Conservation (phyloP, 2,329 filamentous ascomycete species). For the Aspergillus quadrilineatus region DNA sequence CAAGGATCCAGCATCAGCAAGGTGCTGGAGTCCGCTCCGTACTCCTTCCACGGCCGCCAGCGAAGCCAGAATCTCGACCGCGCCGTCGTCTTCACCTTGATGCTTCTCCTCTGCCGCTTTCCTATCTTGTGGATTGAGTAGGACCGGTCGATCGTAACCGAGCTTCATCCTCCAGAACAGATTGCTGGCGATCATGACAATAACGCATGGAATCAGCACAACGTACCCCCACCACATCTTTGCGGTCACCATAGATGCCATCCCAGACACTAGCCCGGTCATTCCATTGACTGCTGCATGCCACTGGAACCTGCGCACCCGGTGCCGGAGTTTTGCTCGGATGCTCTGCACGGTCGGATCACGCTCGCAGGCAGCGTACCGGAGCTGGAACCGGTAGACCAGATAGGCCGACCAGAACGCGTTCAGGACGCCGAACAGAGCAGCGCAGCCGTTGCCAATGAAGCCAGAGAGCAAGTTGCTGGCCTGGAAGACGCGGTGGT, state of each 20-base stretch:
- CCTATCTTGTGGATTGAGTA: neutral
- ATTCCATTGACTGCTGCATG: slow-evolving; percentile 49
- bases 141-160: slow-evolving; percentile 46
- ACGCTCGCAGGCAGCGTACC: slow-evolving; percentile 31
- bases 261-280: slow-evolving; percentile 50
- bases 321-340: slow-evolving; percentile 33
- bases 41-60: neutral
- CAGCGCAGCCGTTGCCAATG: slow-evolving; percentile 54
- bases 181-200: slow-evolving; percentile 49
- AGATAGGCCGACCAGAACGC: slow-evolving; percentile 50
- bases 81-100: neutral
- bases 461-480: slow-evolving; percentile 58
- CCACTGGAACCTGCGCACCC: slow-evolving; percentile 45
- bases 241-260: slow-evolving; percentile 52
- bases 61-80: neutral
- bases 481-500: slow-evolving; percentile 43
- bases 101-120: neutral
- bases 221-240: slow-evolving; percentile 56
- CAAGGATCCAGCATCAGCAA: neutral
- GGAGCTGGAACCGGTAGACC: slow-evolving; percentile 41
- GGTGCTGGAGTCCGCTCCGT: neutral
- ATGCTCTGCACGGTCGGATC: slow-evolving; percentile 18
- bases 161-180: slow-evolving; percentile 50
- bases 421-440: slow-evolving; percentile 52
- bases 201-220: slow-evolving; percentile 52